Percentiles rank a stretch among this genome's conserved stretches.
These are phyloP conservation scores for Penicillium canescens DNA, from an alignment of 495 filamentous ascomycete genomes.

Conservation along the genomic window DNA sequence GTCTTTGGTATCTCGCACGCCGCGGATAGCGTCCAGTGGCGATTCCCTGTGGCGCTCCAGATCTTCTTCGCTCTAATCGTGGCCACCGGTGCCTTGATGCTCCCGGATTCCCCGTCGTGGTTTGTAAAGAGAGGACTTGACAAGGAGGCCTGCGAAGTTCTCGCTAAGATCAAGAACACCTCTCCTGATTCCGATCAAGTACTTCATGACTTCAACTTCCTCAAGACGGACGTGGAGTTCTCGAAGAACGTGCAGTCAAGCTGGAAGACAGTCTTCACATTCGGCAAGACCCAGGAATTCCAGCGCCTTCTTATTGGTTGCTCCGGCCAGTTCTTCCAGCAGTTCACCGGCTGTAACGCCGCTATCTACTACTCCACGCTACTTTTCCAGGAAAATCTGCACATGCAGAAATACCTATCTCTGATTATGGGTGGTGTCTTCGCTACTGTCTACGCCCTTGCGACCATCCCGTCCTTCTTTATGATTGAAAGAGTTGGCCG, in stretches of 20 bases:
- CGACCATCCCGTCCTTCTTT: constrained; percentile 69
- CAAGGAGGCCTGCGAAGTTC: constrained; percentile 11
- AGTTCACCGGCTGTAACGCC: constrained; percentile 66
- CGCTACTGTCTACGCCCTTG: constrained; percentile 70
- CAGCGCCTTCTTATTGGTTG: constrained; percentile 30
- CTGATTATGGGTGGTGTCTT: constrained; percentile 70
- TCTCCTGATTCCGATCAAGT: constrained; percentile 5
- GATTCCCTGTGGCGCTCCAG: constrained; percentile 50
- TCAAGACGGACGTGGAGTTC: constrained; percentile 8
- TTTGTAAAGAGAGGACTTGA: constrained; percentile 5
- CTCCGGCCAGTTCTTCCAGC: constrained; percentile 70
- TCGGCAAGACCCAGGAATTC: constrained; percentile 24
- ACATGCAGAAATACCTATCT: constrained; percentile 53
- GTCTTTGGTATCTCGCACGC: constrained; percentile 47
- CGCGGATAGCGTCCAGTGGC: constrained; percentile 39
- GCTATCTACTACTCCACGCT: constrained; percentile 78
- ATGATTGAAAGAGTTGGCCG: constrained; percentile 68
- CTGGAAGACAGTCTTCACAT: constrained; percentile 20
- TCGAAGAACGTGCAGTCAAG: background rate
- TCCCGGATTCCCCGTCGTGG: constrained; percentile 37
- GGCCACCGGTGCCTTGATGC: constrained; percentile 21
- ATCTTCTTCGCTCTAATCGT: constrained; percentile 38
- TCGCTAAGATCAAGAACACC: constrained; percentile 5
- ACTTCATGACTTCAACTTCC: constrained; percentile 16
- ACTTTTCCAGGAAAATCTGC: constrained; percentile 62